Evolutionary conservation across 768 basidiomycete genomes (phyloP).

Genomic region (Leucocoprinus sp.): DNA sequence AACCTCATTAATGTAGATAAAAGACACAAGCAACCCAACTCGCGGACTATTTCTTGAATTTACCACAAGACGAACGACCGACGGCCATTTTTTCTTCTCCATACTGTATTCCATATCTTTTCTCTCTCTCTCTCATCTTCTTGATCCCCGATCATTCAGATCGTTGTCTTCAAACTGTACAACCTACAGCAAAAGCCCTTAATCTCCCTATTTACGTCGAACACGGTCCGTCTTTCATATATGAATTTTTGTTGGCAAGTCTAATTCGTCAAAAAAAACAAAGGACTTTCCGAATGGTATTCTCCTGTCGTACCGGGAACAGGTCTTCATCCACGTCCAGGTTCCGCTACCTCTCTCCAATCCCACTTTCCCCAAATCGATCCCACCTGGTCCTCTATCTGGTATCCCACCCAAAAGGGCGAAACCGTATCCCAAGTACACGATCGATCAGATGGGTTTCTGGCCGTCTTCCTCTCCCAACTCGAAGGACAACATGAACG

Average conservation of each 20-base stretch:
- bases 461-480: constrained; percentile 41
- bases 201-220: constrained; percentile 68
- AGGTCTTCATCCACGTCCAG: constrained; percentile 71
- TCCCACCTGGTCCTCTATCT: constrained; percentile 53
- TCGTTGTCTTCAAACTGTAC: constrained; percentile 79
- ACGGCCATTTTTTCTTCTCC: constrained; percentile 81
- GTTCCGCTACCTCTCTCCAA: constrained; percentile 42
- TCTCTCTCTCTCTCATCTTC: background rate
- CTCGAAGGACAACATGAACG: constrained; percentile 34
- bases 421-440: constrained; percentile 61
- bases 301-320: constrained; percentile 59
- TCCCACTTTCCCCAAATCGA: constrained; percentile 56
- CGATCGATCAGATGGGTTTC: constrained; percentile 44
- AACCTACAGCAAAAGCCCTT: constrained; percentile 54
- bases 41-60: constrained; percentile 50
- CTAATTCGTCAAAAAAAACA: background rate
- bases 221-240: constrained; percentile 43
- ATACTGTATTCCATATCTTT: constrained; percentile 43
- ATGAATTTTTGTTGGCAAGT: background rate
- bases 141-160: constrained; percentile 32
- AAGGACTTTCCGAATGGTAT: constrained; percentile 78
- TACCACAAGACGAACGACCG: constrained; percentile 60
- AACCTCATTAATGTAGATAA: constrained; percentile 1
- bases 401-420: constrained; percentile 65
- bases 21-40: constrained; percentile 71